Conservation (phyloP, 75 land plant genomes). For the Cupressus sempervirens region DNA sequence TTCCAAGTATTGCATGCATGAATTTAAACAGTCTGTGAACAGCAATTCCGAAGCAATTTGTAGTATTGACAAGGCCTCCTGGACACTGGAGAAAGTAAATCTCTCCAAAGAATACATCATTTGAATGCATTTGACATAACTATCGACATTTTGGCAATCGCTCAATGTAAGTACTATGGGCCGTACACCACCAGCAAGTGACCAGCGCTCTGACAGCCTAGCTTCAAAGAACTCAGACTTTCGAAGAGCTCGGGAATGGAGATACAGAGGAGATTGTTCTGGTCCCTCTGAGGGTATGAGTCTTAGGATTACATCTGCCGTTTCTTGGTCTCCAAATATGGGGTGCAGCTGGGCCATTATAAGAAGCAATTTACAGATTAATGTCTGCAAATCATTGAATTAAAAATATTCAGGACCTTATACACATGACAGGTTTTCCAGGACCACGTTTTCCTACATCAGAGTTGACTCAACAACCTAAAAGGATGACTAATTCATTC, state of each 20-base stretch:
- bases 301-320: conserved; percentile 28
- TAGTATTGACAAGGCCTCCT: conserved; percentile 32
- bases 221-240: conserved; percentile 38
- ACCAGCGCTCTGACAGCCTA: conserved; percentile 33
- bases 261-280: conserved; percentile 4
- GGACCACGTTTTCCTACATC: background rate
- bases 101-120: conserved; percentile 26
- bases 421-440: background rate
- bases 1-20: conserved; percentile 42
- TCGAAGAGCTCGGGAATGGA: conserved; percentile 27
- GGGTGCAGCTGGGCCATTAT: background rate
- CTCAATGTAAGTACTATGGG: conserved; percentile 27
- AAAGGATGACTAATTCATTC: no score
- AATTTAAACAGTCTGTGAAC: conserved; percentile 29
- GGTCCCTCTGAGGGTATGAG: conserved; percentile 22
- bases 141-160: conserved; percentile 18
- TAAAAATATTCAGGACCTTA: background rate
- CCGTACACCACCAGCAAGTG: background rate
- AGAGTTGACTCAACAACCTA: background rate
- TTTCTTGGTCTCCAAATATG: conserved; percentile 26
- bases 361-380: background rate
- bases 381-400: background rate
- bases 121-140: conserved; percentile 28
- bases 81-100: conserved; percentile 22
- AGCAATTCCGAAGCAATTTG: conserved; percentile 39